Conservation (phyloP, 2,329 filamentous ascomycete genomes). For the Cercospora sesami region DNA sequence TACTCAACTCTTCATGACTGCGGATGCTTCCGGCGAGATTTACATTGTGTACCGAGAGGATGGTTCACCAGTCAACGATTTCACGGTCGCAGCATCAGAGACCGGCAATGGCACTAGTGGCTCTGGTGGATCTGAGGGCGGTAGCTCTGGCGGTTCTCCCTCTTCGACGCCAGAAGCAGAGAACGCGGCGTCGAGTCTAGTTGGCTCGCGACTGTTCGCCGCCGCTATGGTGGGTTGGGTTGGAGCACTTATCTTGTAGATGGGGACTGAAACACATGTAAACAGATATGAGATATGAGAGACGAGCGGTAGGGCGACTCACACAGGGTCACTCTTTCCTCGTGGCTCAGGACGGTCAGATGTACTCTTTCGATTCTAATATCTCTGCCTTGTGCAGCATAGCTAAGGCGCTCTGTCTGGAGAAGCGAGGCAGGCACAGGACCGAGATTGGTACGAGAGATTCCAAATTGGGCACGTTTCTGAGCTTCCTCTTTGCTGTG, state of each 20-base stretch:
- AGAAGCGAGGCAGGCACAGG: too few species aligned
- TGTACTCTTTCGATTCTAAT: too few species aligned
- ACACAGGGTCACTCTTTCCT: too few species aligned
- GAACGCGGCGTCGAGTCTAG: neutral
- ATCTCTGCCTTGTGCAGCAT: too few species aligned
- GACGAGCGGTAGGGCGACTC: neutral
- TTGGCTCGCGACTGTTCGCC: neutral
- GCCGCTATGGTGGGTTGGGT: neutral
- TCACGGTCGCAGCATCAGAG: neutral
- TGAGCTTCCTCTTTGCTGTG: too few species aligned
- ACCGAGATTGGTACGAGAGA: too few species aligned
- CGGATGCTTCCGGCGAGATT: constrained; percentile 66
- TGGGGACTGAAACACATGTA: neutral
- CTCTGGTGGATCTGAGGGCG: neutral
- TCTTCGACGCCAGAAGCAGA: neutral
- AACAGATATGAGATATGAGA: neutral
- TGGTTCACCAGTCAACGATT: neutral
- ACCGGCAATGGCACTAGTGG: neutral
- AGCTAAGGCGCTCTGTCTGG: too few species aligned
- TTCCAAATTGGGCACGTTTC: too few species aligned
- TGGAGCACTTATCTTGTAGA: neutral
- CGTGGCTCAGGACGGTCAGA: too few species aligned
- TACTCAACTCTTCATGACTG: constrained; percentile 59
- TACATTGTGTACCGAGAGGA: constrained; percentile 49
- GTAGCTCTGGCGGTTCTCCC: neutral